These are phyloP conservation scores for Leucocoprinus leucothites DNA, from an alignment of 768 basidiomycete genomes.

Conservation along the genomic window DNA sequence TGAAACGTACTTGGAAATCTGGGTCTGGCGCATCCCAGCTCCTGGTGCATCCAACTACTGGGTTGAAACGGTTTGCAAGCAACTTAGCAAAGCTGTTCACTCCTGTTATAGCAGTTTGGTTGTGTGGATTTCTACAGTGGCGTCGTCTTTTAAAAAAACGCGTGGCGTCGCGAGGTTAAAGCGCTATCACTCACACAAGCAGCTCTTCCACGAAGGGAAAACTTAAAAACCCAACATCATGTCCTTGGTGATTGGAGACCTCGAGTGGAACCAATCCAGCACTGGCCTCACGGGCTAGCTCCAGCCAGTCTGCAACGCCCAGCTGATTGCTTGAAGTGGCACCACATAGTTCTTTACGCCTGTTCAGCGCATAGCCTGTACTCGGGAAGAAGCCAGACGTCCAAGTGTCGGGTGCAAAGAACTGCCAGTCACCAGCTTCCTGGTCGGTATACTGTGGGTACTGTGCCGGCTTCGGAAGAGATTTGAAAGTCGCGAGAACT, in stretches of 20 bases:
- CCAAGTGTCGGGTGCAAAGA: conserved; percentile 57
- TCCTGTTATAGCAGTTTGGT: conserved; percentile 51
- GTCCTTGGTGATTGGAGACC: conserved; percentile 45
- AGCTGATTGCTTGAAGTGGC: conserved; percentile 33
- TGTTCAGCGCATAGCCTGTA: conserved; percentile 56
- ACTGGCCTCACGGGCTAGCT: conserved; percentile 48
- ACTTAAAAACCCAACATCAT: conserved; percentile 72
- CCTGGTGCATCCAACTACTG: conserved; percentile 63
- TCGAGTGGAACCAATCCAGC: conserved; percentile 50
- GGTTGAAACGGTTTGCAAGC: conserved; percentile 55
- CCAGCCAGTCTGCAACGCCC: conserved; percentile 52
- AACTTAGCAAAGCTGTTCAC: conserved; percentile 56
- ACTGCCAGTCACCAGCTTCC: conserved; percentile 46
- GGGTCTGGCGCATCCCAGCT: conserved; percentile 63
- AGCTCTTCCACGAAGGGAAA: conserved; percentile 67
- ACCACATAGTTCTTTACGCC: conserved; percentile 47
- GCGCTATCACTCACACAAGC: conserved; percentile 39
- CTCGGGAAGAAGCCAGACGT: conserved; percentile 68
- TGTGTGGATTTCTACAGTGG: conserved; percentile 46
- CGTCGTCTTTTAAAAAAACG: neutral
- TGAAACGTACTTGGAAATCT: conserved; percentile 46
- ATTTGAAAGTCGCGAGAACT: conserved; percentile 49
- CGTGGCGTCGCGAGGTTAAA: neutral
- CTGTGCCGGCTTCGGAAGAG: conserved; percentile 37
- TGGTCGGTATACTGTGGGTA: conserved; percentile 63